phyloP scores from a whole-genome alignment of 73 alveolate genomes.

The Tetrahymena thermophila region DNA sequence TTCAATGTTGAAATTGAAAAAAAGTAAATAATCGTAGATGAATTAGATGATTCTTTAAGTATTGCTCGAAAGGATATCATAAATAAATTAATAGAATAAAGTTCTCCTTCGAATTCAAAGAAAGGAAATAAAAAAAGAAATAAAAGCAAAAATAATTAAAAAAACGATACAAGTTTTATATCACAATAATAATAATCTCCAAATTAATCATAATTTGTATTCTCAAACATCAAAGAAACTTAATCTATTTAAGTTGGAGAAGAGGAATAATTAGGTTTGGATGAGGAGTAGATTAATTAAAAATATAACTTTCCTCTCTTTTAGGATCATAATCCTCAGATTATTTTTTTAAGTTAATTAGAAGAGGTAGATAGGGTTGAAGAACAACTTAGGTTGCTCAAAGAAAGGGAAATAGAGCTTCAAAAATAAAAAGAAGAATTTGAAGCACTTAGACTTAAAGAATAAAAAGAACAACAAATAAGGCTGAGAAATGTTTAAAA shows the following conservation, averaged over 20 bases:
- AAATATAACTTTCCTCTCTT: neutral
- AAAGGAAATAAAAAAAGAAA: neutral
- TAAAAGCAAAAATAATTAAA: neutral
- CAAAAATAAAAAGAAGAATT: neutral
- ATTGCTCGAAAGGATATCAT: neutral
- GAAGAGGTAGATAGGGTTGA: neutral
- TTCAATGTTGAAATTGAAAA: neutral
- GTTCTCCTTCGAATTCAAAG: neutral
- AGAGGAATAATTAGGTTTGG: neutral
- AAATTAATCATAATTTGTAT: neutral
- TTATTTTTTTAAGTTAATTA: neutral
- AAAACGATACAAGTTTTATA: neutral
- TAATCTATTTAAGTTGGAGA: neutral
- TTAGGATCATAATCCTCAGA: neutral
- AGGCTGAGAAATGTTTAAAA: neutral
- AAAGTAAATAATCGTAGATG: neutral
- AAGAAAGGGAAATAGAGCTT: neutral
- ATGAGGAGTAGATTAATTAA: neutral
- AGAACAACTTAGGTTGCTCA: neutral
- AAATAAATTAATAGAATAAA: neutral
- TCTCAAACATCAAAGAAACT: neutral
- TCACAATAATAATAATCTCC: neutral
- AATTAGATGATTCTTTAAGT: neutral
- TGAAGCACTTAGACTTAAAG: neutral
- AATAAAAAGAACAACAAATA: neutral